Percentiles rank a stretch among this genome's conserved stretches.
phyloP scores from a whole-genome alignment of 2,329 filamentous ascomycete genomes.

The Gaeumannomyces sp. region DNA sequence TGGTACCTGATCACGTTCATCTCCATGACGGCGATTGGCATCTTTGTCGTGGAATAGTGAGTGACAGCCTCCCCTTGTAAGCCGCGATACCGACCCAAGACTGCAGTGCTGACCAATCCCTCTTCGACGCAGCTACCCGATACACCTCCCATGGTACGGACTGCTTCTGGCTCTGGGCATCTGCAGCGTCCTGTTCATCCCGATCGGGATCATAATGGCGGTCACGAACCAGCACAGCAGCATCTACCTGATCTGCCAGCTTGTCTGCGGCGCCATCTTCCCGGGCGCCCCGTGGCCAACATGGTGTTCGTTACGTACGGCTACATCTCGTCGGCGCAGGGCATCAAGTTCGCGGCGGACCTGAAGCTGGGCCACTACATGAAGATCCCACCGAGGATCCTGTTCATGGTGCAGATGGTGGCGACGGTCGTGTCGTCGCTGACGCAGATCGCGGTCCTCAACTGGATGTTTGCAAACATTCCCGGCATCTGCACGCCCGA shows the following conservation, averaged over 20 bases:
- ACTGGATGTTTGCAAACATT: conserved; percentile 83
- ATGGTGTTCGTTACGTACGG: conserved; percentile 93
- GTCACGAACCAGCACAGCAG: conserved; percentile 86
- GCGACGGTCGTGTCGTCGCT: conserved; percentile 71
- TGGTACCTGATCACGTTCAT: conserved; percentile 77
- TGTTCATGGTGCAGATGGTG: conserved; percentile 72
- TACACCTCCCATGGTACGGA: conserved; percentile 83
- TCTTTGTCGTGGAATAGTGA: conserved; percentile 80
- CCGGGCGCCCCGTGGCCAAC: conserved; percentile 79
- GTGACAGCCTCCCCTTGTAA: conserved; percentile 23
- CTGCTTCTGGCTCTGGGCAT: conserved; percentile 72
- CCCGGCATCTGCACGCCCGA: conserved; percentile 69
- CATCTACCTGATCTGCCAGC: conserved; percentile 80
- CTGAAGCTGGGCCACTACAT: conserved; percentile 85
- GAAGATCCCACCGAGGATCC: conserved; percentile 75
- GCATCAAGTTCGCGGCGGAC: conserved; percentile 82
- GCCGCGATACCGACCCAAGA: background rate
- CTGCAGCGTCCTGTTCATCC: conserved; percentile 77
- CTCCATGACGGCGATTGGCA: conserved; percentile 70
- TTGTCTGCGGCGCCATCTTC: conserved; percentile 76
- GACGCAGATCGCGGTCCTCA: conserved; percentile 77
- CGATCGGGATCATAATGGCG: conserved; percentile 88
- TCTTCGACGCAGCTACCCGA: conserved; percentile 52
- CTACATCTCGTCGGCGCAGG: conserved; percentile 83
- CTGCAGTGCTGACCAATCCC: background rate